These are phyloP conservation scores for Chalara sp. DNA, from an alignment of 2,329 filamentous ascomycete genomes.

Conservation along the genomic window DNA sequence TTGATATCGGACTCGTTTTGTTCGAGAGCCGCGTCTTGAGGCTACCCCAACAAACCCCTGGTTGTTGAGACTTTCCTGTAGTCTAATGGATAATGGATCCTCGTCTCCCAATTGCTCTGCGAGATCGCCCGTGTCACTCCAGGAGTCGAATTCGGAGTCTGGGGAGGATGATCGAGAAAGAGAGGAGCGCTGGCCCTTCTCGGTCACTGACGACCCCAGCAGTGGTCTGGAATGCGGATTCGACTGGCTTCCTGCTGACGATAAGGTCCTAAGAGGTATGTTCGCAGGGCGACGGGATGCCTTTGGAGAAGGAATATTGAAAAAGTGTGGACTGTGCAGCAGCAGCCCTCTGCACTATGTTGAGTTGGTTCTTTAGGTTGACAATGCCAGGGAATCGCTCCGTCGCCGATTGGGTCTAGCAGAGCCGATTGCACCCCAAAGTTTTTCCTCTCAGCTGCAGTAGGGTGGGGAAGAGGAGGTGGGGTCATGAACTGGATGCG, in stretches of 20 bases:
- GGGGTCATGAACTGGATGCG: too few relatives aligned
- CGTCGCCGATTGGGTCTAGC: too few relatives aligned
- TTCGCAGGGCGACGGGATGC: conserved; percentile 62
- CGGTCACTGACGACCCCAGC: conserved; percentile 32
- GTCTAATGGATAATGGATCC: conserved; percentile 69
- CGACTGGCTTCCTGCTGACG: conserved; percentile 30
- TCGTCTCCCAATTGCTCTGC: conserved; percentile 84
- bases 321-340: conserved; percentile 66
- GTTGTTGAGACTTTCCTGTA: conserved; percentile 59
- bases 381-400: too few relatives aligned
- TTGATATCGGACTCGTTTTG: conserved; percentile 67
- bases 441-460: too few relatives aligned
- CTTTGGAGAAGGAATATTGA: conserved; percentile 78
- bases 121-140: conserved; percentile 92
- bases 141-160: conserved; percentile 63
- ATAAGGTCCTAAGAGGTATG: conserved; percentile 79
- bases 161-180: conserved; percentile 48
- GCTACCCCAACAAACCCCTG: conserved; percentile 46
- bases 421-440: too few relatives aligned
- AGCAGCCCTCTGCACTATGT: conserved; percentile 48
- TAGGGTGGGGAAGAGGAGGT: too few relatives aligned
- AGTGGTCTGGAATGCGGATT: conserved; percentile 38
- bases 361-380: neutral
- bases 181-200: conserved; percentile 34
- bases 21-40: conserved; percentile 38